Conservation (phyloP, 331 rosid species). For the Rhamnella rubrinervis region DNA sequence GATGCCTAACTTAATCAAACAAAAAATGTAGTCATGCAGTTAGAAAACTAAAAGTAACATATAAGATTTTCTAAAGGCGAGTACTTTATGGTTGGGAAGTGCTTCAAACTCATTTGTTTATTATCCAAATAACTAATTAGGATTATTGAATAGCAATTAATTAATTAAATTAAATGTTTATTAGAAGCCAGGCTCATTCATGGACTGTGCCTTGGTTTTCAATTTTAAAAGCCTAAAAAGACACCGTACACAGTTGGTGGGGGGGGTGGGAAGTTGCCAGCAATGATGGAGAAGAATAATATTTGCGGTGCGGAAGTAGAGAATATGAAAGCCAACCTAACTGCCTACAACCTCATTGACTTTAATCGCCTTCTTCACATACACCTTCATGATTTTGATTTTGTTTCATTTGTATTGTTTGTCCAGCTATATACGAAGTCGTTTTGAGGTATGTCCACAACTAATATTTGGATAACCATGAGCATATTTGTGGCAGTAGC, state of each 20-base stretch:
- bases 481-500: too few species aligned
- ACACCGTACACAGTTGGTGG: conserved; percentile 35
- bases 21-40: conserved; percentile 22
- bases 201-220: conserved; percentile 19
- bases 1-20: conserved; percentile 26
- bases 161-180: conserved; percentile 9
- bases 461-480: too few species aligned
- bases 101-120: conserved; percentile 9
- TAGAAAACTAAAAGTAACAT: conserved; percentile 2
- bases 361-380: background rate
- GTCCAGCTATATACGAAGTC: too few species aligned
- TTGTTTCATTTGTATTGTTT: too few species aligned
- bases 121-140: background rate
- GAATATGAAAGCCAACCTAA: conserved; percentile 11
- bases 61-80: background rate
- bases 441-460: too few species aligned
- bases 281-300: conserved; percentile 50
- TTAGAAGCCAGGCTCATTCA: conserved; percentile 18
- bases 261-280: conserved; percentile 45
- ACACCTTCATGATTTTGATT: too few species aligned
- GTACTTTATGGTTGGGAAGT: conserved; percentile 22
- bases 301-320: conserved; percentile 20
- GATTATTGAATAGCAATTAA: background rate
- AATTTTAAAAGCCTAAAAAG: background rate
- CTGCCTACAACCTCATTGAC: background rate